Base-by-base conservation (phyloP, 2,329 filamentous ascomycete species). In the Cordyceps cicadae region DNA sequence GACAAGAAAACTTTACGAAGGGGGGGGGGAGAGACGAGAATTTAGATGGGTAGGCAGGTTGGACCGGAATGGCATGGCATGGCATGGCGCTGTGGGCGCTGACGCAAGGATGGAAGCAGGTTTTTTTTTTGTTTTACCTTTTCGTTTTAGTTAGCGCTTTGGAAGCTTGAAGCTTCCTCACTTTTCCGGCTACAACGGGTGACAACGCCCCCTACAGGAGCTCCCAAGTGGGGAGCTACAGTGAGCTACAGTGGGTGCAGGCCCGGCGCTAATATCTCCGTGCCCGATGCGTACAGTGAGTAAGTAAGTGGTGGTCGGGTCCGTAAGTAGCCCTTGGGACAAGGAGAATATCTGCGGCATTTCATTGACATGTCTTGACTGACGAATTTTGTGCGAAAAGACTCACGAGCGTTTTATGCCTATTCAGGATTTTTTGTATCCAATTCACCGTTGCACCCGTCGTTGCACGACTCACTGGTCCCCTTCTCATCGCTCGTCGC, bases 71-170 rank as follows among this genome's bases (percentile, higher is more conserved):
- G 55, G 55, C 34, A 51, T 59, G 55, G 43, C 29, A n/a, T 52
- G 55, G 43, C 29, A 24, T 17, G 52, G 54, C 21, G 15, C 19
- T 24, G 43, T n/a, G n/a, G n/a, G n/a, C n/a, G 46, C 55, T 59
- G 55, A 59, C 55, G 55, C 55, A 51, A 59, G 55, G 55, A 59
- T 59, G 48, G 55, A 59, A 59, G 55, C 55, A 51, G 55, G 55
- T 51, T 59, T 59, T 59, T 49, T 39, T 39, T 32, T 39, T 32
- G 2, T 37, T 19, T 15, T 11, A 29, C 8, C 24, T 32, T 37
- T 39, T 14, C 17, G 39, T 54, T 17, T 14, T 29, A 19, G 21
- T 51, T 59, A 52, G 46, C 48, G 34, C 55, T 34, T 43, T 37
- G 41, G 15, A 29, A 21, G 19, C 45, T 48, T 26, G 15, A 29